Evolutionary conservation across 257 asterid genomes (phyloP).

Genomic region (Solanum piurae): DNA sequence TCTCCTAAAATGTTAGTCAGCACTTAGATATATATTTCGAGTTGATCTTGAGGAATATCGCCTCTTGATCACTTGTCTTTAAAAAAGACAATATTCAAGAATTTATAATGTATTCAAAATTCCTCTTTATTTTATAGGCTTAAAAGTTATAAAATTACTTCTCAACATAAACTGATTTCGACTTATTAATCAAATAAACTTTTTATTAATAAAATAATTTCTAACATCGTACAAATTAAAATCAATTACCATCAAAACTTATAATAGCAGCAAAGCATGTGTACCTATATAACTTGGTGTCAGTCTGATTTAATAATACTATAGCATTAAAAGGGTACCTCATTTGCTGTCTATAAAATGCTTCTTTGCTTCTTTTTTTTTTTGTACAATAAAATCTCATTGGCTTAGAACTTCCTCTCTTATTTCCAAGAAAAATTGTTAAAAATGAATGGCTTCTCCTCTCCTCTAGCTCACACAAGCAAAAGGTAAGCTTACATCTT

Average conservation of each 20-base stretch:
- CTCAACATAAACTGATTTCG: not conserved
- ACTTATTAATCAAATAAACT: not conserved
- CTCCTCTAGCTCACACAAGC: not conserved
- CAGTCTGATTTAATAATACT: not conserved
- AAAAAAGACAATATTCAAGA: not conserved
- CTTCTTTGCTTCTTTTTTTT: not conserved
- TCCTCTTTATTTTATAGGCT: not conserved
- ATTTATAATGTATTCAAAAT: not conserved
- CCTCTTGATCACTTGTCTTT: not conserved
- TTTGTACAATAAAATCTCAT: not conserved
- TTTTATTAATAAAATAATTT: not conserved
- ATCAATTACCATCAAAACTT: not conserved
- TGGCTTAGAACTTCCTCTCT: not conserved
- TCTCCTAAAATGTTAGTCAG: not conserved
- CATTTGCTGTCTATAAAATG: not conserved
- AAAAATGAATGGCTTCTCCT: conserved; percentile 6
- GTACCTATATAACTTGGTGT: not conserved
- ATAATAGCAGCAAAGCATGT: not conserved
- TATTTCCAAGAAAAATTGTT: not conserved
- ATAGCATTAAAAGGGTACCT: not conserved
- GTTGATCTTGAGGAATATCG: not conserved
- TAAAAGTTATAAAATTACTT: not conserved
- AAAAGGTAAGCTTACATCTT: not conserved
- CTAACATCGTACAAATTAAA: not conserved
- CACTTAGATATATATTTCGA: not conserved